phyloP scores from a whole-genome alignment of 169 alveolate genomes.

The Theileria orientalis region DNA sequence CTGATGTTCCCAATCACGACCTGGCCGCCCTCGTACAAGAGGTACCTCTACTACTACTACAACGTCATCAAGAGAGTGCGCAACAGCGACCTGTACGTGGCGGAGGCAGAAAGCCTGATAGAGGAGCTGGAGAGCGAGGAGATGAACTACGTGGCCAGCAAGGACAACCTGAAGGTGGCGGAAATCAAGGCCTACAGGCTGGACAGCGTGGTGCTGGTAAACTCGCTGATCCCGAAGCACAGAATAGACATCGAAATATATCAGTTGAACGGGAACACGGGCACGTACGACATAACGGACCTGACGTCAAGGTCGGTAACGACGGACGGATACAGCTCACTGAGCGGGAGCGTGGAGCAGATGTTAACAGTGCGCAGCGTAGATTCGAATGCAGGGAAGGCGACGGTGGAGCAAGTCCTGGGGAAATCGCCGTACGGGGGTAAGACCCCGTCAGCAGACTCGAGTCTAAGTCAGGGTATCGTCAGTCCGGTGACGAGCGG shows the following conservation, averaged over 20 bases:
- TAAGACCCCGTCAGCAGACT: too few species aligned
- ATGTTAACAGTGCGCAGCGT: too few species aligned
- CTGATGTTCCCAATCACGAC: slow-evolving; percentile 43
- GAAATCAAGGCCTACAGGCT: neutral
- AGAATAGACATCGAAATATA: neutral
- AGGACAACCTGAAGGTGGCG: neutral
- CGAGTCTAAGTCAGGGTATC: too few species aligned
- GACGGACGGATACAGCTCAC: too few species aligned
- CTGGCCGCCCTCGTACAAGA: slow-evolving; percentile 65
- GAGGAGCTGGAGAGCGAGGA: neutral
- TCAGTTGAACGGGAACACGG: neutral
- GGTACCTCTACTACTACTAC: slow-evolving; percentile 48
- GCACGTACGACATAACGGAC: too few species aligned
- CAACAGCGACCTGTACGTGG: neutral
- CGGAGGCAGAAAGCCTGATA: neutral
- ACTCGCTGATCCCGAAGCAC: neutral
- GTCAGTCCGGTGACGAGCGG: too few species aligned
- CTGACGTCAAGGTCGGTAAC: too few species aligned
- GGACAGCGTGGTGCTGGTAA: neutral
- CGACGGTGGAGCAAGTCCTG: too few species aligned
- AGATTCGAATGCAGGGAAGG: too few species aligned
- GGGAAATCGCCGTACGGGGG: too few species aligned
- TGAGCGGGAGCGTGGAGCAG: too few species aligned
- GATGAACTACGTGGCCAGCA: neutral
- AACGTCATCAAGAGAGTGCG: slow-evolving; percentile 22